phyloP scores from a whole-genome alignment of 331 rosid species.

The Quercus lobata region DNA sequence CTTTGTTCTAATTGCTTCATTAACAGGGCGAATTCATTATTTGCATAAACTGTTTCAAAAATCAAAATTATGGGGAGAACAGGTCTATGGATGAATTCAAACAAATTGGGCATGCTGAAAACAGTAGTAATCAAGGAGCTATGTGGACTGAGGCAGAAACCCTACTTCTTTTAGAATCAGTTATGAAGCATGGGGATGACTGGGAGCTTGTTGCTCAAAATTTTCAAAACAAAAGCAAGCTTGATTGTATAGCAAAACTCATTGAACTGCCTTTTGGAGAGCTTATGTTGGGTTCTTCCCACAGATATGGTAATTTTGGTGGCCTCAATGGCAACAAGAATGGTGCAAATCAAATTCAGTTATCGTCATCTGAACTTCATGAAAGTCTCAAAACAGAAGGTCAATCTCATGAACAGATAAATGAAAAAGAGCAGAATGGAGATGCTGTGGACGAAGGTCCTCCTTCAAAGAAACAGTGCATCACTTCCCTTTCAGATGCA shows the following conservation, averaged over 20 bases:
- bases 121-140: slow-evolving; percentile 28
- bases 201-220: slow-evolving; percentile 90
- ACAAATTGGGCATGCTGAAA: slow-evolving; percentile 39
- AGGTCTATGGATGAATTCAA: slow-evolving; percentile 54
- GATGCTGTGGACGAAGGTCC: slow-evolving; percentile 51
- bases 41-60: slow-evolving; percentile 62
- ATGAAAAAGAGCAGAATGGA: slow-evolving; percentile 46
- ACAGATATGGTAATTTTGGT: slow-evolving; percentile 27
- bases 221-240: slow-evolving; percentile 69
- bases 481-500: slow-evolving; percentile 45
- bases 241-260: slow-evolving; percentile 78
- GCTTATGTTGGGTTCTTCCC: slow-evolving; percentile 51
- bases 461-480: slow-evolving; percentile 57
- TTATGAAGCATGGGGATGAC: slow-evolving; percentile 87
- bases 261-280: slow-evolving; percentile 92
- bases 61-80: slow-evolving; percentile 68
- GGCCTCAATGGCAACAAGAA: slow-evolving; percentile 30
- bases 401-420: slow-evolving; percentile 37
- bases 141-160: slow-evolving; percentile 90
- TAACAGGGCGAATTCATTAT: slow-evolving; percentile 57
- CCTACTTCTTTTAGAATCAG: slow-evolving; percentile 86
- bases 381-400: slow-evolving; percentile 37
- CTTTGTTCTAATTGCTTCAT: slow-evolving; percentile 15
- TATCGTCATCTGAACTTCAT: slow-evolving; percentile 38
- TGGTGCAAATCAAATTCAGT: slow-evolving; percentile 32